Conservation (phyloP, 1,139 yeast species). For the Magnusiomyces fungicola region DNA sequence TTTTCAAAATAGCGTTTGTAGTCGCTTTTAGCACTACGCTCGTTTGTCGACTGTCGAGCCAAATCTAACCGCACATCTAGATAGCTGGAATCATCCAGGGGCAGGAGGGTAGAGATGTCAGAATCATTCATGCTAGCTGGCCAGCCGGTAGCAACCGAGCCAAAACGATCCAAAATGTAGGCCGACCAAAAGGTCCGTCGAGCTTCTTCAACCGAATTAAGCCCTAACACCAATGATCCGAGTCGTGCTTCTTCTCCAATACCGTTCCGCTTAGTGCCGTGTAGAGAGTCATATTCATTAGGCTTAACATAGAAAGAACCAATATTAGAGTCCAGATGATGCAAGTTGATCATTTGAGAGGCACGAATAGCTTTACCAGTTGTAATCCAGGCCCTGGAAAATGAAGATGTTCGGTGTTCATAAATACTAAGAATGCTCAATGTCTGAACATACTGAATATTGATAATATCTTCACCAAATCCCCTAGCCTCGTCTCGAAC, state of each 20-base stretch:
- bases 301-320: not conserved
- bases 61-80: too few species aligned
- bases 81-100: slow-evolving; percentile 14
- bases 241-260: slow-evolving; percentile 15
- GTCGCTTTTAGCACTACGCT: too few species aligned
- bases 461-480: slow-evolving; percentile 19
- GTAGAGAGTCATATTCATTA: not conserved
- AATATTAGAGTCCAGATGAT: slow-evolving; percentile 18
- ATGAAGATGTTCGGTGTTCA: slow-evolving; percentile 24
- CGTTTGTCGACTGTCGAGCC: too few species aligned
- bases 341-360: slow-evolving; percentile 23
- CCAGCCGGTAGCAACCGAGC: slow-evolving; percentile 28
- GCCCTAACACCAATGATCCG: too few species aligned
- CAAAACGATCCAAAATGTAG: slow-evolving; percentile 23
- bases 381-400: slow-evolving; percentile 30
- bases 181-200: slow-evolving; percentile 29
- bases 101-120: slow-evolving; percentile 21
- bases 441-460: slow-evolving; percentile 25
- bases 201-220: slow-evolving; percentile 26
- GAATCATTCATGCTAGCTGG: slow-evolving; percentile 21
- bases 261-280: not conserved
- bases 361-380: slow-evolving; percentile 26
- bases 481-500: slow-evolving; percentile 16
- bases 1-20: too few species aligned
- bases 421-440: slow-evolving; percentile 21